Evolutionary conservation across 345 rosid genomes (phyloP).

Genomic region (Boechera divaricarpa): DNA sequence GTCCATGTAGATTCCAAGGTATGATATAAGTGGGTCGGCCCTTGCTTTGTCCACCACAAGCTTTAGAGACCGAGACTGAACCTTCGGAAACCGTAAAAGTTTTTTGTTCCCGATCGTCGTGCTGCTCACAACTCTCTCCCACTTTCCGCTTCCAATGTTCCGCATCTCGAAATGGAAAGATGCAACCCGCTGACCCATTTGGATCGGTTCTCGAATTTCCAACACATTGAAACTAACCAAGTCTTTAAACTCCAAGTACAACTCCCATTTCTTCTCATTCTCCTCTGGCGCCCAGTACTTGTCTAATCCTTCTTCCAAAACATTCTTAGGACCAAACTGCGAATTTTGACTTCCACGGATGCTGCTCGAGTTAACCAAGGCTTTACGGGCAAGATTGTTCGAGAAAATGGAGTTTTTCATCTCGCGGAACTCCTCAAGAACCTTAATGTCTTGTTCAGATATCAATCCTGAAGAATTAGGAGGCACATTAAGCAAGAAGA

Average conservation of each 20-base stretch:
- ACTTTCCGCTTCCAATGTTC: conserved; percentile 46
- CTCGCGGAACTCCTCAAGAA: conserved; percentile 65
- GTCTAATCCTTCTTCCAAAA: conserved; percentile 62
- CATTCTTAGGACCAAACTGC: conserved; percentile 55
- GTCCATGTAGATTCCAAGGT: conserved; percentile 70
- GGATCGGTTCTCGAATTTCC: conserved; percentile 81
- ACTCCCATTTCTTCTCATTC: conserved; percentile 55
- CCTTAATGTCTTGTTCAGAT: conserved; percentile 68
- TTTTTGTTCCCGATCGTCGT: conserved; percentile 83
- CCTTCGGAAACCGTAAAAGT: conserved; percentile 61
- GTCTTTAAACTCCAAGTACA: conserved; percentile 57
- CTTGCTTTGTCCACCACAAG: conserved; percentile 67
- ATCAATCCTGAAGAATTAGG: conserved; percentile 89
- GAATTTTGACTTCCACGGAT: conserved; percentile 53
- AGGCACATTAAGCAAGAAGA: conserved; percentile 76
- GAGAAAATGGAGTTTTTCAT: conserved; percentile 66
- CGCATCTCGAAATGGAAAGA: conserved; percentile 62
- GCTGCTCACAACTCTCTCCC: conserved; percentile 65
- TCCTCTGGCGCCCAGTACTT: conserved; percentile 89
- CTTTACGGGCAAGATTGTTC: conserved; percentile 58
- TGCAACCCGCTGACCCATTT: conserved; percentile 80
- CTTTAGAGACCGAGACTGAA: conserved; percentile 56
- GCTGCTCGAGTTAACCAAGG: conserved; percentile 58
- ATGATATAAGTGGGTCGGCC: conserved; percentile 80
- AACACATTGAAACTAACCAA: conserved; percentile 69